Evolutionary conservation across 768 basidiomycete genomes (phyloP), one percentile per base, ranked within the genome.

Genomic region (Paxillus rubicundulus): DNA sequence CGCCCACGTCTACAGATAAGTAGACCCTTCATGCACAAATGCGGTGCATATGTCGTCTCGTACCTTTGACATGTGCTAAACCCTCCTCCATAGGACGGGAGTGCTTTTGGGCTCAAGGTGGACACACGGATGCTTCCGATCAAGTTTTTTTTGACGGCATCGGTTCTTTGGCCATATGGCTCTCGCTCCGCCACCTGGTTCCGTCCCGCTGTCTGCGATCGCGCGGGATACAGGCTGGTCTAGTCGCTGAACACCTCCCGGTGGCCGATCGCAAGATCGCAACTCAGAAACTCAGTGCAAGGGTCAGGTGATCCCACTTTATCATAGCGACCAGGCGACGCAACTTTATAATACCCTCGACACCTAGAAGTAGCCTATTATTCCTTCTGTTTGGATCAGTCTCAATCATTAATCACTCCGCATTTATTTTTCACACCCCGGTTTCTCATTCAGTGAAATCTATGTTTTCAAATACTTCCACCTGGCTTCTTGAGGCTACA

Each of bases 201-300:
- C 58, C 65, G 66, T 67, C 45, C 62, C 67, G 62, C 53, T 52
- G 45, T 51, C 52, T 52, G 50, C 50, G 53, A 64, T 64, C 59
- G 58, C 52, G 64, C 64, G 64, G 66, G 59, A 48, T 38, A 48
- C 24, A 48, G 47, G 54, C 52, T 55, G 63, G 61, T 68, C 61
- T 50, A 64, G 63, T 62, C 67, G 53, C 40, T 45, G 21, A 49
- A 17, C 28, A 24, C 24, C 24, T 24, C 44, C 51, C 55, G 57
- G 47, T 47, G 28, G 34, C 38, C 40, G 51, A 54, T 47, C 61
- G 48, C 45, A 45, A 41, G 51, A 54, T 47, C 61, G 48, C 45
- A 45, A 41, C 60, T 54, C 21, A 56, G 42, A 52, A 54, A 54
- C 50, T 39, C 53, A 49, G 51, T 24, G 24, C 37, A 38, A 36